A percentile compares a stretch with the other conserved stretches of the same genome.
Evolutionary conservation across 2,329 filamentous ascomycete species (phyloP).

Genomic region (Paecilomyces variotii): DNA sequence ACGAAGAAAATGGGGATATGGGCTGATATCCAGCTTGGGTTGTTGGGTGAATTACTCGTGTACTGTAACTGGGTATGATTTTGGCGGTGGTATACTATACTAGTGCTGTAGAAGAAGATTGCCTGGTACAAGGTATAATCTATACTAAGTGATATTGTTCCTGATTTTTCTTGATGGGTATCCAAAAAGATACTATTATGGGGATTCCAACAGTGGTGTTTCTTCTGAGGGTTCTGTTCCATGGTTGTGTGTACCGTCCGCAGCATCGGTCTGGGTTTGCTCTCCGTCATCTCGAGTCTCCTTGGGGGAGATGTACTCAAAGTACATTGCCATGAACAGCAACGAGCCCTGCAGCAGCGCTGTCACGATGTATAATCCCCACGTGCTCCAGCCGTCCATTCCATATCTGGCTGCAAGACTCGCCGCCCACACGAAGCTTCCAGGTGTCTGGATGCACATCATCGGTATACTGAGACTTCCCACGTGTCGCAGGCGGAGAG

Average conservation of each 20-base stretch:
- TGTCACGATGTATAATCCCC: constrained; percentile 84
- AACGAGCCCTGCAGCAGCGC: constrained; percentile 76
- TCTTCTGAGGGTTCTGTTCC: constrained; percentile 22
- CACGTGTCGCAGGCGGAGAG: constrained; percentile 74
- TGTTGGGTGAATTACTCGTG: too few relatives aligned
- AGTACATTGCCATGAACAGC: constrained; percentile 71
- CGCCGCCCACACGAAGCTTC: constrained; percentile 79
- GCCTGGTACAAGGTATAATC: too few relatives aligned
- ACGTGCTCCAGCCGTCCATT: constrained; percentile 82
- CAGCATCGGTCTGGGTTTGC: constrained; percentile 5
- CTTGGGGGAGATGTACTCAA: constrained; percentile 42
- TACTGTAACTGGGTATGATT: too few relatives aligned
- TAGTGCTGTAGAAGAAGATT: too few relatives aligned
- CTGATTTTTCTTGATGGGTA: not conserved
- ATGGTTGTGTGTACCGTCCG: constrained; percentile 3
- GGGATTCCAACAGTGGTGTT: constrained; percentile 24
- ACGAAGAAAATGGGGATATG: too few relatives aligned
- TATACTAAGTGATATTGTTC: too few relatives aligned
- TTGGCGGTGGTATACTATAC: too few relatives aligned
- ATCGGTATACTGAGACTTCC: constrained; percentile 91
- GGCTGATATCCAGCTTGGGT: too few relatives aligned
- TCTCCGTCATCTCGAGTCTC: constrained; percentile 15
- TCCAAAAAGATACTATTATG: not conserved
- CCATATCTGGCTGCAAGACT: constrained; percentile 77
- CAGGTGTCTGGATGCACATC: constrained; percentile 97